Conservation (phyloP, 2,329 filamentous ascomycete species). For the Trichoderma sp. region DNA sequence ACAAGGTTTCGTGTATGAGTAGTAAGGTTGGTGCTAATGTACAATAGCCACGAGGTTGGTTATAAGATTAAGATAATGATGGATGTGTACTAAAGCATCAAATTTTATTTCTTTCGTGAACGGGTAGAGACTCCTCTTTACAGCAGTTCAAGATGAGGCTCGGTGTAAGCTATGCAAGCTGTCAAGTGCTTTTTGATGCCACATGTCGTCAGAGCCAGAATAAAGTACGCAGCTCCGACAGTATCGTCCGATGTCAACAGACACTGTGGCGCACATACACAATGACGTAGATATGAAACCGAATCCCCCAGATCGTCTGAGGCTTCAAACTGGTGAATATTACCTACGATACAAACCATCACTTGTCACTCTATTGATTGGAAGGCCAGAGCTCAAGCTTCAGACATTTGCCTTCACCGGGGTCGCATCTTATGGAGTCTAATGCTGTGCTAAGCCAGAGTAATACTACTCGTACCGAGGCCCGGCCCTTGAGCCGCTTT, state of each 20-base stretch:
- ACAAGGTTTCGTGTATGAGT: background rate
- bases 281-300: slow-evolving; percentile 17
- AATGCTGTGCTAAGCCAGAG: background rate
- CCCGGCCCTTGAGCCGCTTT: slow-evolving; percentile 9
- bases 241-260: background rate
- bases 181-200: background rate
- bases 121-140: background rate
- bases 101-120: background rate
- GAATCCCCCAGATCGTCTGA: background rate
- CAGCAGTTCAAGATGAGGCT: background rate
- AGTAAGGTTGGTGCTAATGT: background rate
- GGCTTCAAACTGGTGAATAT: background rate
- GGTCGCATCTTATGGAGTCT: background rate
- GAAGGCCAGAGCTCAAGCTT: background rate
- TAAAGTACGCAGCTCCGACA: background rate
- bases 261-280: slow-evolving; percentile 4
- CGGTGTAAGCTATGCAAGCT: background rate
- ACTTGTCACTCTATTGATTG: background rate
- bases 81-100: background rate
- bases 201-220: background rate
- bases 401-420: background rate
- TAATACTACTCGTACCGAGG: slow-evolving; percentile 9
- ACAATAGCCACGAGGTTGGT: background rate
- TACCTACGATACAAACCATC: background rate
- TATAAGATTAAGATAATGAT: background rate